Evolutionary conservation across 2,329 filamentous ascomycete genomes (phyloP), one percentile per base, ranked within the genome.

Genomic region (Didymella keratinophila): DNA sequence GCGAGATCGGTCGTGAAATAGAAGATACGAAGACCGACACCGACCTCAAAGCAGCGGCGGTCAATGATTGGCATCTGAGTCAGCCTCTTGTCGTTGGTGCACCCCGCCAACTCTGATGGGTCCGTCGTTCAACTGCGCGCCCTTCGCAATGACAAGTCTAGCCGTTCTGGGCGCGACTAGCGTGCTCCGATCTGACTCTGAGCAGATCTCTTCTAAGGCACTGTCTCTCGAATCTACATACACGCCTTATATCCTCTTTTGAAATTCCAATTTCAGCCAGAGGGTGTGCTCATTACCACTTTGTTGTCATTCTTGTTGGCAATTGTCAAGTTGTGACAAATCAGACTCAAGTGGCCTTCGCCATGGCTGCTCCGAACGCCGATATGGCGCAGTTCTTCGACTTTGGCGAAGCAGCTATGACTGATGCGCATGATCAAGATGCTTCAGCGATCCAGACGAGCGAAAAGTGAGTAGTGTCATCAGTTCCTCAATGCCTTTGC

Each of bases 331-430:
- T 28, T 20, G 41, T 55, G 56, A 59, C 49, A 56, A 46, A 28
- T 50, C 34, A 44, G 30, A 27, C 8, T 16, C 14, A 20, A 54
- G 32, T 39, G 39, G 44, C 39, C 5, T 43, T 50, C 61, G 64
- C 36, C 51, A 76, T 76, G 73, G 65, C 65, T 60, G 65, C 64
- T 34, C 64, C 70, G 41, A 69, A 64, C 57, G 60, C 74, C 34
- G 70, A 76, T 52, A 75, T 78, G 68, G 69, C 67, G 12, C 70
- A 74, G 47, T 76, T 72, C 61, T 77, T 78, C 64, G 75, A 78
- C 63, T 78, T 78, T 49, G 71, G 71, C n/a, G 71, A 76, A 60
- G 73, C 75, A n/a, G 66, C 73, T 32, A 68, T 73, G 58, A 63
- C 73, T 37, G 68, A 74, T 58, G 50, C 56, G 43, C 48, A 61